Evolutionary conservation across 2,329 filamentous ascomycete genomes (phyloP).

Genomic region (Teratosphaeria zuluensis): DNA sequence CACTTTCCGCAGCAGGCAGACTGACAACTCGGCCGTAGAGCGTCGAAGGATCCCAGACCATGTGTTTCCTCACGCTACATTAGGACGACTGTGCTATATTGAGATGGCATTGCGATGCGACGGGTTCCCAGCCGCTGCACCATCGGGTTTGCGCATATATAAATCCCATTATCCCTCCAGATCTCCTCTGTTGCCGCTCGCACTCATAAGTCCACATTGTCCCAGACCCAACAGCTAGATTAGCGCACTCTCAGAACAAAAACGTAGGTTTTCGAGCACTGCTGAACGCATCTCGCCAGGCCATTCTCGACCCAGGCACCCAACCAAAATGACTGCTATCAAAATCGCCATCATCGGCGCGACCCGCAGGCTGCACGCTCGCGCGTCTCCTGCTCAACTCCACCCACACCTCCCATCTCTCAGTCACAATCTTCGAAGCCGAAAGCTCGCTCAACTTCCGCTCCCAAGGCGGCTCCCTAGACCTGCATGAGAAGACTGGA

Average conservation of each 20-base stretch:
- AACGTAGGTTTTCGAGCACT: background rate
- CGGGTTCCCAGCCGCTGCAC: no score
- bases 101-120: no score
- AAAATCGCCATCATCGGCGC: constrained; percentile 29
- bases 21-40: background rate
- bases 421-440: constrained; percentile 24
- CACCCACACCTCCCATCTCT: constrained; percentile 4
- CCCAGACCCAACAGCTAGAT: no score
- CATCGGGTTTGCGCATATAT: no score
- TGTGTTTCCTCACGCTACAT: no score
- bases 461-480: constrained; percentile 28
- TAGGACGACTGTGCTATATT: no score
- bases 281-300: no score
- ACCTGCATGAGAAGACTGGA: constrained; percentile 27
- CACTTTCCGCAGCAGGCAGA: background rate
- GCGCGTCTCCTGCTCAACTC: constrained; percentile 21
- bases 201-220: no score
- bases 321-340: background rate
- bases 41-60: background rate
- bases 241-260: background rate
- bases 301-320: background rate
- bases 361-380: constrained; percentile 27
- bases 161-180: no score
- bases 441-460: constrained; percentile 21
- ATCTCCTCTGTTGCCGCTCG: no score